phyloP scores from a whole-genome alignment of 2,329 filamentous ascomycete species.

The Geosmithia flava region DNA sequence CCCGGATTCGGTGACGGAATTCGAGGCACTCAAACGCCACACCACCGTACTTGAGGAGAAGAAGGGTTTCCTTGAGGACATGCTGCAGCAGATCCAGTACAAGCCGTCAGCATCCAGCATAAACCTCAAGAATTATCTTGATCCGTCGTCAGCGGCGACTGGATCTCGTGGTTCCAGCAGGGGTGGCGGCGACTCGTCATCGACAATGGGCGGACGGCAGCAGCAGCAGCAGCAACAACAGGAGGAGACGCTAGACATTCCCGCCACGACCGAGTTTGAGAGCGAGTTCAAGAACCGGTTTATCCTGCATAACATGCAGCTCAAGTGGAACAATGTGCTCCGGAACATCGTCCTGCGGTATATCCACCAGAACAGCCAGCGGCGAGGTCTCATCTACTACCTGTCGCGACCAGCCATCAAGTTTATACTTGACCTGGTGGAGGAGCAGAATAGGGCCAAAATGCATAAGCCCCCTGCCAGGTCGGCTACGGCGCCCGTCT shows the following conservation, averaged over 20 bases:
- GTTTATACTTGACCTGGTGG: conserved; percentile 94
- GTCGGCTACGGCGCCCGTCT: conserved; percentile 9
- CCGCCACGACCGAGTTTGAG: conserved; percentile 66
- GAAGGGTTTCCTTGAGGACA: conserved; percentile 44
- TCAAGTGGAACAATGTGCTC: conserved; percentile 97
- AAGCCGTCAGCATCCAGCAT: conserved; percentile 11
- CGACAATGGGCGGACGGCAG: background rate
- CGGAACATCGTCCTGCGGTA: conserved; percentile 95
- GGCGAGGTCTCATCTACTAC: conserved; percentile 94
- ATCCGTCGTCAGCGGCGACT: background rate
- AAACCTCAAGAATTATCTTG: background rate
- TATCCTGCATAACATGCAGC: conserved; percentile 91
- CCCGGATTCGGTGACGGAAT: conserved; percentile 39
- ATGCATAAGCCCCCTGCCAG: conserved; percentile 4
- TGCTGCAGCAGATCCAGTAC: conserved; percentile 37
- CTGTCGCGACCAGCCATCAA: conserved; percentile 92
- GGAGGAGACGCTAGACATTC: conserved; percentile 50
- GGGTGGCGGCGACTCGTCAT: background rate
- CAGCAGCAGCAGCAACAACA: conserved; percentile 17
- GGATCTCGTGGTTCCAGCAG: background rate
- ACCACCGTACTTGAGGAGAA: conserved; percentile 44
- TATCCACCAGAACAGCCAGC: conserved; percentile 92
- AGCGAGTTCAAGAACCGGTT: conserved; percentile 98
- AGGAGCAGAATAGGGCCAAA: conserved; percentile 76
- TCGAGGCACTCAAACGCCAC: conserved; percentile 46